These are phyloP conservation scores for Phytophthora tubulina DNA, from an alignment of 352 stramenopile species.

Conservation along the genomic window DNA sequence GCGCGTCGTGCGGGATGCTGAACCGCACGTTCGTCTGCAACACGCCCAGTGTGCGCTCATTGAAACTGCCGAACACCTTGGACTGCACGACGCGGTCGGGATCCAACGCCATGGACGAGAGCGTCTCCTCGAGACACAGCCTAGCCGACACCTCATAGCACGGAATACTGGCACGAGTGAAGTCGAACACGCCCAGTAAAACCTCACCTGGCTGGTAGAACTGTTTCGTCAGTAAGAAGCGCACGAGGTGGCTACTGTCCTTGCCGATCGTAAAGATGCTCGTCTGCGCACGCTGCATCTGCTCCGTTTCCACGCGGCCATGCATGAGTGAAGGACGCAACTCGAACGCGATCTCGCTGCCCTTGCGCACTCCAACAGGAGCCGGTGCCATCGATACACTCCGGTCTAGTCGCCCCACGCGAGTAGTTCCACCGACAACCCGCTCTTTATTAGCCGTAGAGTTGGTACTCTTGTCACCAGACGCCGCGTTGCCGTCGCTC, in stretches of 20 bases:
- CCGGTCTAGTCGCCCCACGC: constrained; percentile 39
- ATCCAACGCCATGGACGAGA: constrained; percentile 63
- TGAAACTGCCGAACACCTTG: constrained; percentile 56
- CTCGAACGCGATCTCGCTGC: constrained; percentile 74
- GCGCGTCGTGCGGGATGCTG: constrained; percentile 62
- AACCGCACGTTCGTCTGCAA: constrained; percentile 71
- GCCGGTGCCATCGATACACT: constrained; percentile 42
- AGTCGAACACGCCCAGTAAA: constrained; percentile 70
- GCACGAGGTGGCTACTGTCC: constrained; percentile 66
- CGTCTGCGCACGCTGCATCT: constrained; percentile 60
- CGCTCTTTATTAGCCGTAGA: constrained; percentile 18
- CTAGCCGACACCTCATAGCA: constrained; percentile 60
- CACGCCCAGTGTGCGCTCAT: constrained; percentile 54
- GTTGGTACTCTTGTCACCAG: constrained; percentile 9
- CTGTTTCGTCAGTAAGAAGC: constrained; percentile 70
- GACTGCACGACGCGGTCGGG: constrained; percentile 64
- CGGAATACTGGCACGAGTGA: constrained; percentile 58
- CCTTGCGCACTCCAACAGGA: constrained; percentile 65
- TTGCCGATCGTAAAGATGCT: constrained; percentile 82
- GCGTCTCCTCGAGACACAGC: constrained; percentile 62
- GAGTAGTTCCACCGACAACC: constrained; percentile 36
- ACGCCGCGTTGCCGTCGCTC: background rate
- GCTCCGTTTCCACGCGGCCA: constrained; percentile 71
- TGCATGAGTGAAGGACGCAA: constrained; percentile 73
- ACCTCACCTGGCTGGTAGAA: constrained; percentile 71